phyloP scores from a whole-genome alignment of 2,329 filamentous ascomycete genomes.

The Podosphaera xanthii region DNA sequence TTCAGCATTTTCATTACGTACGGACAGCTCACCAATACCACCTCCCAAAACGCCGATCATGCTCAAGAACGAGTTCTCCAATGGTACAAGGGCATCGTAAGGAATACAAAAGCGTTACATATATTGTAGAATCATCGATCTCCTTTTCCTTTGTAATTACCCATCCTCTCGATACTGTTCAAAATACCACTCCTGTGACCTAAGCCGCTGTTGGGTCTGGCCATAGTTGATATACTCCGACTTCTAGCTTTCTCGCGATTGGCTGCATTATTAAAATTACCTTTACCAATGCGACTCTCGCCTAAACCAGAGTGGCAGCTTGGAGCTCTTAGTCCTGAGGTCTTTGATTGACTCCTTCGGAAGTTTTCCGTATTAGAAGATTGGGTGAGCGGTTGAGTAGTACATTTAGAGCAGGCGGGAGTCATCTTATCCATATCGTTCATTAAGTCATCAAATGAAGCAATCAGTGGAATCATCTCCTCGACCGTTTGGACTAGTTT shows the following conservation, averaged over 20 bases:
- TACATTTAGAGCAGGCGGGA: constrained; percentile 8
- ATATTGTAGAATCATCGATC: constrained; percentile 2
- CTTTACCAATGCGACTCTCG: constrained; percentile 24
- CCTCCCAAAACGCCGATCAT: neutral
- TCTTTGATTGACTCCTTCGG: constrained; percentile 29
- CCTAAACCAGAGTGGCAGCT: constrained; percentile 20
- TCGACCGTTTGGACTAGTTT: constrained; percentile 63
- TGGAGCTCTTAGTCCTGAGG: constrained; percentile 38
- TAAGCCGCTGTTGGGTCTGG: constrained; percentile 14
- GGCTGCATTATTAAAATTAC: constrained; percentile 10
- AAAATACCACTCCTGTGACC: constrained; percentile 46
- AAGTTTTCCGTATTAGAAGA: constrained; percentile 24
- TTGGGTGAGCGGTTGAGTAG: constrained; percentile 12
- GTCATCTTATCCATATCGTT: constrained; percentile 12
- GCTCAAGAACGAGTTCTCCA: neutral
- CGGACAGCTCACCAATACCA: neutral
- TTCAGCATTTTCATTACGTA: neutral
- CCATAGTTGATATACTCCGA: constrained; percentile 14
- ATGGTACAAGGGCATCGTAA: neutral
- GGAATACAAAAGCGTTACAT: neutral
- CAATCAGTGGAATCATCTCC: constrained; percentile 56
- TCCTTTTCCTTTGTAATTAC: constrained; percentile 25
- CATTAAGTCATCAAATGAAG: constrained; percentile 18
- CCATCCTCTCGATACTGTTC: constrained; percentile 77
- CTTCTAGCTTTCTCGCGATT: constrained; percentile 17